Percentiles rank a stretch among this genome's conserved stretches.
phyloP scores from a whole-genome alignment of 306 rosid genomes.

The Pachyrhizus erosus region DNA sequence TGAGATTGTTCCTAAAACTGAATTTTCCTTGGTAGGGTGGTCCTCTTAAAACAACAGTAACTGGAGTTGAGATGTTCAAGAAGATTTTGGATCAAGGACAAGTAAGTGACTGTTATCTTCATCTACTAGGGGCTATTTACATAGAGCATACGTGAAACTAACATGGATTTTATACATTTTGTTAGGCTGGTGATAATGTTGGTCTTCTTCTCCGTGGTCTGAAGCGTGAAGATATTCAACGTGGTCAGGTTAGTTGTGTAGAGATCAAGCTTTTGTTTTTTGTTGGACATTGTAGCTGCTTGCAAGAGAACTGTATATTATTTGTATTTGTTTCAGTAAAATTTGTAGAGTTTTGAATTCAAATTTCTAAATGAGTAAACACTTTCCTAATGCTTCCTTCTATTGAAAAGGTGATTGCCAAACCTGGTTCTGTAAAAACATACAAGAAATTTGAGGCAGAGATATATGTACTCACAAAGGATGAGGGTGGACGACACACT shows the following conservation, averaged over 20 bases:
- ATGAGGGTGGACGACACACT: constrained; percentile 99
- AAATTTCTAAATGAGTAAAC: constrained; percentile 6
- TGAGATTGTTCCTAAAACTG: constrained; percentile 26
- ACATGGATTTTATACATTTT: constrained; percentile 42
- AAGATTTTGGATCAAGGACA: constrained; percentile 96
- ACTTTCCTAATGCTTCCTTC: background rate
- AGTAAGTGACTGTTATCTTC: constrained; percentile 59
- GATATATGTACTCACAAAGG: constrained; percentile 96
- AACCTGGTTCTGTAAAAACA: constrained; percentile 86
- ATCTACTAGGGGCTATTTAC: constrained; percentile 23
- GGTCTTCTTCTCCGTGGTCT: constrained; percentile 99
- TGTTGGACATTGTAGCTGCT: constrained; percentile 31
- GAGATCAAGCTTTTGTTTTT: background rate
- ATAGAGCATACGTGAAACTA: constrained; percentile 18
- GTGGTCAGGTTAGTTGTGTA: constrained; percentile 85
- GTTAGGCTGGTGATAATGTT: constrained; percentile 95
- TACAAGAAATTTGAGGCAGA: constrained; percentile 94
- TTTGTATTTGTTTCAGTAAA: background rate
- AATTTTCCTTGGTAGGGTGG: constrained; percentile 61
- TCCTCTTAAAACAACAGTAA: constrained; percentile 86
- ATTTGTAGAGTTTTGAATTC: background rate
- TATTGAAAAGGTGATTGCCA: constrained; percentile 81
- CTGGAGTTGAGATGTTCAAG: constrained; percentile 99
- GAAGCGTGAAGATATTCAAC: constrained; percentile 93
- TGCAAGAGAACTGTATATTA: constrained; percentile 7